phyloP scores from a whole-genome alignment of 306 rosid species.

The Dalbergia cultrata region DNA sequence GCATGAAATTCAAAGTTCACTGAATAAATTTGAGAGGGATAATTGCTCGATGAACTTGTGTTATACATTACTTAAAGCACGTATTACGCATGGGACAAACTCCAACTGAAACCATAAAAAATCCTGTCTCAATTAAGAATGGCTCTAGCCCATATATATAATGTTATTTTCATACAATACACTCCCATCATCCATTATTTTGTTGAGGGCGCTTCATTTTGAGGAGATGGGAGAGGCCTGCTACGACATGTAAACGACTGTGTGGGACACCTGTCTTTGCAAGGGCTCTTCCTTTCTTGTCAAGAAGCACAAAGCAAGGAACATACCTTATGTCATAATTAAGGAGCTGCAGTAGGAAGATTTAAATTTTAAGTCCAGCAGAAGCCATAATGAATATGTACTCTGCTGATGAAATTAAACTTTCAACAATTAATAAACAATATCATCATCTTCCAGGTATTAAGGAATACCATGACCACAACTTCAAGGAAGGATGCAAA shows the following conservation, averaged over 20 bases:
- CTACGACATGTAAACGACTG: slow-evolving; percentile 87
- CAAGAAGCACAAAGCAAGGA: slow-evolving; percentile 89
- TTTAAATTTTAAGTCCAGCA: slow-evolving; percentile 40
- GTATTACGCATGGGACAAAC: not conserved
- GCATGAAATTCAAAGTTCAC: not conserved
- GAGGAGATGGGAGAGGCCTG: slow-evolving; percentile 91
- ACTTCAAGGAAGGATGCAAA: not conserved
- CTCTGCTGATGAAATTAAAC: not conserved
- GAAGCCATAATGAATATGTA: slow-evolving; percentile 1
- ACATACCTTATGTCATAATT: slow-evolving; percentile 86
- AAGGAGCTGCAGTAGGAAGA: slow-evolving; percentile 70
- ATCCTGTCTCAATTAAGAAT: slow-evolving; percentile 1
- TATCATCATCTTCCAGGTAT: not conserved
- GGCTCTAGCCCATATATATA: not conserved
- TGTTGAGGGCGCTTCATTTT: slow-evolving; percentile 67
- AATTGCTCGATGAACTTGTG: not conserved
- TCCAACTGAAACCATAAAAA: slow-evolving; percentile 22
- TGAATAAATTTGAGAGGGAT: not conserved
- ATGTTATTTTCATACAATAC: not conserved
- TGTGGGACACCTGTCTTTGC: slow-evolving; percentile 84
- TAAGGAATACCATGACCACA: not conserved
- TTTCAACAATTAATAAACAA: slow-evolving; percentile 10
- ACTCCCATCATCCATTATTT: slow-evolving; percentile 33
- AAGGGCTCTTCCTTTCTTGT: slow-evolving; percentile 81
- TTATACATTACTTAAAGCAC: not conserved